Percentiles rank a stretch among this genome's conserved stretches.
These are phyloP conservation scores for Galeopsis tetrahit DNA, from an alignment of 257 asterid genomes.

Conservation along the genomic window DNA sequence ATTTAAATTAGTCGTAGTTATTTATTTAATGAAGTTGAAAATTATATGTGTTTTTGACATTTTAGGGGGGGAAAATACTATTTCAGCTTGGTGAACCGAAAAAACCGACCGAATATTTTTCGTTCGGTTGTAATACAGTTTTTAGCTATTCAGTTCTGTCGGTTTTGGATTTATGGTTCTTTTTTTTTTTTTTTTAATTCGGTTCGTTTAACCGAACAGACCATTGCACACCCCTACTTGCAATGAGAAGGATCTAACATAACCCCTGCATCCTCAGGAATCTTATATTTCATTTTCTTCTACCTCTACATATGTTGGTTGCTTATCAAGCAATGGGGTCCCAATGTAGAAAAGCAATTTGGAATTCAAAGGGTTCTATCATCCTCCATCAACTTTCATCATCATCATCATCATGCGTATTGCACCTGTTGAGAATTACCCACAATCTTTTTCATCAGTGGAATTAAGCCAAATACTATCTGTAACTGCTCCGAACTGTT, in stretches of 20 bases:
- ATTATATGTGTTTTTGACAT: too few species aligned
- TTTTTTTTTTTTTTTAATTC: too few species aligned
- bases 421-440: constrained; percentile 62
- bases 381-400: constrained; percentile 35
- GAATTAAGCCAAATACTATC: constrained; percentile 73
- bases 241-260: constrained; percentile 16
- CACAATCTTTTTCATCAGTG: constrained; percentile 62
- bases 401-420: constrained; percentile 36
- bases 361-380: not conserved
- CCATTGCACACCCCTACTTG: too few species aligned
- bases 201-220: too few species aligned
- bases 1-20: too few species aligned
- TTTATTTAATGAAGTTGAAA: too few species aligned
- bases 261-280: constrained; percentile 21
- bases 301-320: constrained; percentile 47
- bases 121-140: too few species aligned
- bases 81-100: too few species aligned
- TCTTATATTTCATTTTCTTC: constrained; percentile 23
- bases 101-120: too few species aligned
- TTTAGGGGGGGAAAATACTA: too few species aligned
- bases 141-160: too few species aligned
- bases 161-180: too few species aligned
- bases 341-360: constrained; percentile 39
- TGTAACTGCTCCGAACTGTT: constrained; percentile 97
- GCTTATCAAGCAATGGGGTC: constrained; percentile 37